phyloP scores from a whole-genome alignment of 805 yeast genomes.

The Monosporozyma servazzii region DNA sequence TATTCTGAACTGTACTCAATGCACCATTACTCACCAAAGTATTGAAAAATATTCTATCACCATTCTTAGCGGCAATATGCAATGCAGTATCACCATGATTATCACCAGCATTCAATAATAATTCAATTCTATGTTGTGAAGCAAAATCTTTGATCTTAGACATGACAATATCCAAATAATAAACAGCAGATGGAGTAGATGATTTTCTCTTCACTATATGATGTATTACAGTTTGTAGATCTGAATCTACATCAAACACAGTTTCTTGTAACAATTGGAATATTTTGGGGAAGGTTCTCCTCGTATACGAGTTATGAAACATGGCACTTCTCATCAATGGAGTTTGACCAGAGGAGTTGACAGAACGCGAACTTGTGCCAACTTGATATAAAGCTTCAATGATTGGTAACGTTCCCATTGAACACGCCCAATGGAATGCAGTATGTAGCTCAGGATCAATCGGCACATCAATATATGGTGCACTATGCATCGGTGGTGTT shows the following conservation, averaged over 20 bases:
- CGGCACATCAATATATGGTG: conserved; percentile 49
- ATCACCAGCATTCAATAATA: conserved; percentile 56
- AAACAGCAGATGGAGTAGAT: conserved; percentile 69
- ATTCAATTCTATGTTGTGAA: conserved; percentile 50
- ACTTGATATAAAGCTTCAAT: conserved; percentile 64
- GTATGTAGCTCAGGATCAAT: conserved; percentile 94
- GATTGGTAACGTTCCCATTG: conserved; percentile 78
- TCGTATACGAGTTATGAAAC: conserved; percentile 80
- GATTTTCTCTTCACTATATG: conserved; percentile 69
- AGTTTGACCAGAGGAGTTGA: conserved; percentile 70
- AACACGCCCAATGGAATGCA: conserved; percentile 94
- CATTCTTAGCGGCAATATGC: conserved; percentile 70
- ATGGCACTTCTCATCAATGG: conserved; percentile 78
- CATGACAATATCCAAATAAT: conserved; percentile 69
- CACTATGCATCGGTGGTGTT: conserved; percentile 26
- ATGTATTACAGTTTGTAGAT: conserved; percentile 73
- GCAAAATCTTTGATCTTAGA: conserved; percentile 61
- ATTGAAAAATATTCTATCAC: conserved; percentile 41
- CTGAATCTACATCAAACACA: conserved; percentile 65
- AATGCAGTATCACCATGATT: conserved; percentile 81
- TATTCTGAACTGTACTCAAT: conserved; percentile 40
- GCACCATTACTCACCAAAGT: conserved; percentile 24
- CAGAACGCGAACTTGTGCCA: conserved; percentile 54
- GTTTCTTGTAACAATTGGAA: conserved; percentile 70
- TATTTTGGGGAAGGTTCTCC: conserved; percentile 69